phyloP scores from a whole-genome alignment of 116 monocot genomes.

The Papilionanthe hybrid region DNA sequence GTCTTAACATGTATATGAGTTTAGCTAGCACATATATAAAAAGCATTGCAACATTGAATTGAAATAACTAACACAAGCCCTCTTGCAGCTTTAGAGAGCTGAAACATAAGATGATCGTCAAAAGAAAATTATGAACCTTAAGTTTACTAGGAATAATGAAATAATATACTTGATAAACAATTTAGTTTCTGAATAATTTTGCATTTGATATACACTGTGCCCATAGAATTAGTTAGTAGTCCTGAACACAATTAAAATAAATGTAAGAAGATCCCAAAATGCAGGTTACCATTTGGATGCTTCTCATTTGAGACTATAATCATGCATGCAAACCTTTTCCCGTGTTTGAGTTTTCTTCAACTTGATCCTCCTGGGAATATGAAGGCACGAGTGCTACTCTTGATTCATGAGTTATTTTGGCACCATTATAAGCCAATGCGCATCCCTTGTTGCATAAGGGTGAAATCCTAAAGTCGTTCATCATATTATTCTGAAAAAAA shows the following conservation, averaged over 20 bases:
- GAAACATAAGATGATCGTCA: background rate
- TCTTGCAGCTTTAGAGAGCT: background rate
- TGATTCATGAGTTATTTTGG: background rate
- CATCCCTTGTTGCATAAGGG: background rate
- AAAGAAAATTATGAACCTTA: background rate
- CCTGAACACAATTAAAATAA: background rate
- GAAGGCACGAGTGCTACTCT: background rate
- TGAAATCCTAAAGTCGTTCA: constrained; percentile 22
- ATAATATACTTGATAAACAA: background rate
- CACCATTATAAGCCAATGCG: background rate
- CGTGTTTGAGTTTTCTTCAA: constrained; percentile 4
- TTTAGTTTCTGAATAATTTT: background rate
- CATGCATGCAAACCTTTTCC: constrained; percentile 1
- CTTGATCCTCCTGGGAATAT: background rate
- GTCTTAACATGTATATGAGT: no score
- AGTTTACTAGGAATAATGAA: background rate
- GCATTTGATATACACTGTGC: background rate
- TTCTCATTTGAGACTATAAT: constrained; percentile 1
- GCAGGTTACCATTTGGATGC: background rate
- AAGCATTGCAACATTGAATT: no score
- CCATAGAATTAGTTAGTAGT: background rate
- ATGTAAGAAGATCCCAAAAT: background rate
- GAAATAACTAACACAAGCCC: no score
- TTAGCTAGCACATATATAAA: no score
- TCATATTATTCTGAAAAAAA: constrained; percentile 25